Evolutionary conservation across 108 stramenopile species (phyloP), one percentile per base, ranked within the genome.

Genomic region (Pelagomonas calceolata): DNA sequence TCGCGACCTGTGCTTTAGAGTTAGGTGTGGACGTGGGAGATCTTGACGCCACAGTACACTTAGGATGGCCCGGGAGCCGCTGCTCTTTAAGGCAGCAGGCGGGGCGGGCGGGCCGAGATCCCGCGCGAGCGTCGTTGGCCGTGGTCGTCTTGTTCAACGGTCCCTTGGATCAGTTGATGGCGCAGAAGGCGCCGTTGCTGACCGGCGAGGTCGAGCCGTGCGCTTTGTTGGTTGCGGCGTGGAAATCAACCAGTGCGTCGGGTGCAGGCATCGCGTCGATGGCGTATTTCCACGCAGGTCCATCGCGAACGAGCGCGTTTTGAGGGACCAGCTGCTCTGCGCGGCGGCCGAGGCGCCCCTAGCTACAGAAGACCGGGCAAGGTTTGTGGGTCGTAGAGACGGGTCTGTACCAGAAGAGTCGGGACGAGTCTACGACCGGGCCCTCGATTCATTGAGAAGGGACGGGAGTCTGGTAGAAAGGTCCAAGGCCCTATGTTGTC

Each of bases 1-100:
- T 91, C 0, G 94, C 92, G 0, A 97, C 94, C 0, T 80, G 76
- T 45, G 96, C 96, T 0, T 83, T 97, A n/a, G 96, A 97, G 76
- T 81, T 97, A 0, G 96, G 96, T 31, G 86, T 98, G 18, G 95
- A 98, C 79, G 86, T 98, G 45, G 97, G 97, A n/a, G 85, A 85
- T 4, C 85, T 98, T 10, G 91, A 95, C 67, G 74, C 93, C 14
- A 95, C 95, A 4, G 66, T 98, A 34, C 97, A 97, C 67, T 83
- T 94, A 66, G 97, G 95, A 1, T 93, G 90, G 74, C 92, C 92
- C 31, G 85, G 86, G 4, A 81, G 80, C 14, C 71, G 76, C 43
- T 81, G 80, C 21, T 89, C 86, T 51, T 66, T 95, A 65, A 77
- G 92, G 74, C 97, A 96, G 74, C 95, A 96, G 72, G 84, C 93